phyloP scores from a whole-genome alignment of 1,284 basidiomycete species.

The Singerocomus inundabilis region DNA sequence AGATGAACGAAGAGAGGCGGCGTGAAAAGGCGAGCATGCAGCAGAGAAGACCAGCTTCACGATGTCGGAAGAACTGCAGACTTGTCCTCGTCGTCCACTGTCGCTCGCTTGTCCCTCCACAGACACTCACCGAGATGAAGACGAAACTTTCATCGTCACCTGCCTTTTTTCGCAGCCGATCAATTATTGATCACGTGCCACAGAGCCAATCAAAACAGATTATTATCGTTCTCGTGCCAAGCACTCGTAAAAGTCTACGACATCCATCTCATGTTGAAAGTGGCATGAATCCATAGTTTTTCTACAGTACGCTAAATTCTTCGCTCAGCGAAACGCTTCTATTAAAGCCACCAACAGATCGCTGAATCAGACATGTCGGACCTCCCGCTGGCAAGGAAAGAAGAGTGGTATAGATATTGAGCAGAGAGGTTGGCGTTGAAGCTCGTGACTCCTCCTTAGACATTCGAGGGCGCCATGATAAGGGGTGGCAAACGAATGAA shows the following conservation, averaged over 20 bases:
- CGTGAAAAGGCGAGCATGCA: slow-evolving; percentile 18
- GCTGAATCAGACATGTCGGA: not conserved
- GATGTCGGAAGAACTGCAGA: not conserved
- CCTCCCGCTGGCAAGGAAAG: not conserved
- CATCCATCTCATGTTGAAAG: no score
- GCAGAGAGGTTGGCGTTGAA: not conserved
- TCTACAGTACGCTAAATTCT: not conserved
- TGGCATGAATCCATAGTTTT: not conserved
- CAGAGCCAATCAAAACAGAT: not conserved
- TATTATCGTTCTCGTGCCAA: not conserved
- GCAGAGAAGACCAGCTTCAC: slow-evolving; percentile 33
- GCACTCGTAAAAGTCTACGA: not conserved
- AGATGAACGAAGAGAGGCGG: slow-evolving; percentile 3
- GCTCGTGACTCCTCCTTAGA: slow-evolving; percentile 1
- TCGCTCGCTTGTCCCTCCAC: slow-evolving; percentile 3
- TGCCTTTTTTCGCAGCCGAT: slow-evolving; percentile 33
- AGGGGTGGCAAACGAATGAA: slow-evolving; percentile 28
- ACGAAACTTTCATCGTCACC: slow-evolving; percentile 27
- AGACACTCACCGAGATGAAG: slow-evolving; percentile 3
- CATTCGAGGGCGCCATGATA: slow-evolving; percentile 20
- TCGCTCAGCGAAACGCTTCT: not conserved
- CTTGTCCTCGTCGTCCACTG: not conserved
- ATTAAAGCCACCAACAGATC: not conserved
- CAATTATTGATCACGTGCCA: slow-evolving; percentile 23
- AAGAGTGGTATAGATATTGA: not conserved